Base-by-base conservation (phyloP, 495 filamentous ascomycete species). In the Haplographium delicatum region DNA sequence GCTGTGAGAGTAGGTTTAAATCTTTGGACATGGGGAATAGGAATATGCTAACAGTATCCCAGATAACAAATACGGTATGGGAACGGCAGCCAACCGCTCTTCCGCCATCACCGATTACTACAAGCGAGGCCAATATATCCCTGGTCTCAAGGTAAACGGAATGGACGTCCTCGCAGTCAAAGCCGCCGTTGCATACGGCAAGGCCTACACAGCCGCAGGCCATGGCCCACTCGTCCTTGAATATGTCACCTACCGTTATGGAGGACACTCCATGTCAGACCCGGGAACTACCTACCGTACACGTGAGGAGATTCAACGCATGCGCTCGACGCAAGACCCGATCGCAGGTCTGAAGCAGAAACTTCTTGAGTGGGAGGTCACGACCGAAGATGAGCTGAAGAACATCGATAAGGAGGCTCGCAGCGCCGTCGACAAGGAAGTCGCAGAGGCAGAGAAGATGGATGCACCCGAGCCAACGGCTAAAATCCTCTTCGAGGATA, bases 11-110 rank as follows among this genome's bases (percentile, higher is more conserved):
- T 96, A 81, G 61, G 84, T 80, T 51, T n/a, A n/a, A n/a, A n/a
- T n/a, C n/a, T n/a, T n/a, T n/a, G n/a, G n/a, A n/a, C n/a, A n/a
- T n/a, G n/a, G n/a, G n/a, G n/a, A n/a, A n/a, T n/a, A n/a, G n/a
- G n/a, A n/a, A n/a, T n/a, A n/a, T 28, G 24, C 47, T 60, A 57
- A 65, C 61, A 25, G 16, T 38, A 4, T 51, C 6, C 2, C 50
- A 97, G 91, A 98, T 80, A 98, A 98, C 84, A 97, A 98, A 75
- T 98, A 98, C 72, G 93, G 93, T 68, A 98, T 98, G 93, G 93
- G 94, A 71, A 98, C 93, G 44, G 88, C 93, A 47, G 93, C 93
- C 54, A 85, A 87, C 65, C 89, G 93, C 61, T 86, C 93, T 57
- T 87, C 91, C 55, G 93, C 93, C 56, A 72, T 96, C 59, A 96